Base-by-base conservation (phyloP, 306 rosid genomes). In the Medicago lupulina region DNA sequence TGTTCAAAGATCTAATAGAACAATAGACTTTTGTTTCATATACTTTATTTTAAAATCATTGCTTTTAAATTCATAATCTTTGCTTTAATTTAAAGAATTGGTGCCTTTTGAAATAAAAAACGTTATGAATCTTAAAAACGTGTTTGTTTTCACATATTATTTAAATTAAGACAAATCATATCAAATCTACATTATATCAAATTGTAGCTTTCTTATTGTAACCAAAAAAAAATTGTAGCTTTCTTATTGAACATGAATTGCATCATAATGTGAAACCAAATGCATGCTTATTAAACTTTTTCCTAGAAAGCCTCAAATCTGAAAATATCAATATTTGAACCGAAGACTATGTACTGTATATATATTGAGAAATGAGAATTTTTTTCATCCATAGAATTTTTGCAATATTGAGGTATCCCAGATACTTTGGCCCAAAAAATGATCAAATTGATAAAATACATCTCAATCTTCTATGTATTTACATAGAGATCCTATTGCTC, bases 381-480 rank as follows among this genome's bases (percentile, higher is more conserved):
- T 14, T 21, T 49, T 15, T 74, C 44, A 28, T 75, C 34, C 4
- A 51, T 58, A 66, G 41, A 67, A 59, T 49, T 57, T 68, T 34
- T 43, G 53, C 40, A 65, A 41, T 6, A 58, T 60, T 76, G 61
- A 62, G 25, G 34, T 73, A 62, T 34, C 71, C 62, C 36, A 51
- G 6, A 38, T 64, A 65, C 65, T 65, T 51, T 65, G 28, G 41
- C 80, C 80, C 16, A 76, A 51, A 64, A 51, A 28, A 78, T 59
- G 83, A 86, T 82, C 76, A 80, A 76, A 77, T 55, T 75, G 72
- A 70, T 67, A 72, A 61, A 68, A 41, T 39, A 67, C 67, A 70
- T 70, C 75, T 14, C 80, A 81, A 54, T 74, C 84, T 73, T 74
- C 81, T 53, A 65, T 80, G 85, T 92, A 91, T 90, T 88, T 91